phyloP scores from a whole-genome alignment of 441 rosid species.

The Jatropha podagrica region DNA sequence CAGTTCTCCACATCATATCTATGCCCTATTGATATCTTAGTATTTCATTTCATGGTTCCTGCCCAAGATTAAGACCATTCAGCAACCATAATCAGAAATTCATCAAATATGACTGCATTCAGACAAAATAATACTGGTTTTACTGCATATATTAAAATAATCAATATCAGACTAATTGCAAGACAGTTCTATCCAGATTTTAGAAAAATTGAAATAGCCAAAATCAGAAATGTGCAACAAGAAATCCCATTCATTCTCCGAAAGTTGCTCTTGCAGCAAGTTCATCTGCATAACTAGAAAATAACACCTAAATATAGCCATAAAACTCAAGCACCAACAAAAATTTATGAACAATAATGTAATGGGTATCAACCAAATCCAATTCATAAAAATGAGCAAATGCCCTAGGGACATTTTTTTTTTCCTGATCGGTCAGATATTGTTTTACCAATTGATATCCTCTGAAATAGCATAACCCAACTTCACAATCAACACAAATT shows the following conservation, averaged over 20 bases:
- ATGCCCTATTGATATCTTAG: background rate
- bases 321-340: background rate
- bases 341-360: background rate
- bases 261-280: background rate
- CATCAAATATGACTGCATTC: background rate
- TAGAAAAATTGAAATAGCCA: background rate
- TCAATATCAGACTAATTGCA: background rate
- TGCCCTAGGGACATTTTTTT: background rate
- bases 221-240: conserved; percentile 10
- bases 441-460: background rate
- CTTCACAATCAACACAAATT: background rate
- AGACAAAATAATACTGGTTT: background rate
- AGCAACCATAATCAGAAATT: background rate
- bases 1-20: background rate
- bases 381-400: background rate
- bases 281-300: background rate
- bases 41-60: background rate
- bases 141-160: background rate
- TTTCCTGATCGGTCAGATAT: background rate
- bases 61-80: background rate
- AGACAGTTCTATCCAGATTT: background rate
- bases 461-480: background rate
- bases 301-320: background rate
- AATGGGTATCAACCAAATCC: background rate
- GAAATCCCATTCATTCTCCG: background rate